Conservation (phyloP, 2,329 filamentous ascomycete genomes). For the Ceratocystis colombiana region DNA sequence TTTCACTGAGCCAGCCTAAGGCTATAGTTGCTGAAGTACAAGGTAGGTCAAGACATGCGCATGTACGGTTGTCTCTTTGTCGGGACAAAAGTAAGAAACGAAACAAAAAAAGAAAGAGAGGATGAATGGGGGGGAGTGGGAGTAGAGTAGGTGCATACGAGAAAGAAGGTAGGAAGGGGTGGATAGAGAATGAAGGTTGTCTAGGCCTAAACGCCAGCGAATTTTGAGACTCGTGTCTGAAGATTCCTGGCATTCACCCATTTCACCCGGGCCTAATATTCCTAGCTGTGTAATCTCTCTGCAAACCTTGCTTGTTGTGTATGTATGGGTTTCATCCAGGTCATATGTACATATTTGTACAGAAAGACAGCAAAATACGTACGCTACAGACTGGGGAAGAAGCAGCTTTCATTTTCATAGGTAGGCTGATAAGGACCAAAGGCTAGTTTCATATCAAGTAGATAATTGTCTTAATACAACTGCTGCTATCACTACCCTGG, state of each 20-base stretch:
- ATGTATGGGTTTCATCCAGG: not conserved
- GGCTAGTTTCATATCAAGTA: not conserved
- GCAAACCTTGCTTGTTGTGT: not conserved
- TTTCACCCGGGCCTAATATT: not conserved
- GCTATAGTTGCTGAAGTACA: not conserved
- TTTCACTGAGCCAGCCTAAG: not conserved
- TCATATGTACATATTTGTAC: not conserved
- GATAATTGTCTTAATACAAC: not conserved
- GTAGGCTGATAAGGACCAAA: not conserved
- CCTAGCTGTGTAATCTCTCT: not conserved
- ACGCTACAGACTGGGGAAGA: not conserved
- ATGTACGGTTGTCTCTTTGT: not conserved
- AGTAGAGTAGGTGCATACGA: not conserved
- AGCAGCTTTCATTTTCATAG: not conserved
- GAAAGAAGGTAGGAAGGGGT: not conserved
- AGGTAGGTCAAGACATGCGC: not conserved
- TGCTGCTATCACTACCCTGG: not conserved
- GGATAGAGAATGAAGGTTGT: not conserved
- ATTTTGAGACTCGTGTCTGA: not conserved
- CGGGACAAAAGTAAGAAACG: not conserved
- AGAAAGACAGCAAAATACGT: not conserved
- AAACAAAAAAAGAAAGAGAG: no score
- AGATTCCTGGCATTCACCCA: not conserved
- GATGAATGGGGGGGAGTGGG: no score
- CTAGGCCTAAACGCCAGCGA: slow-evolving; percentile 1